Evolutionary conservation across 2,329 filamentous ascomycete genomes (phyloP), one percentile per base, ranked within the genome.

Genomic region (Colletotrichum somersetense): DNA sequence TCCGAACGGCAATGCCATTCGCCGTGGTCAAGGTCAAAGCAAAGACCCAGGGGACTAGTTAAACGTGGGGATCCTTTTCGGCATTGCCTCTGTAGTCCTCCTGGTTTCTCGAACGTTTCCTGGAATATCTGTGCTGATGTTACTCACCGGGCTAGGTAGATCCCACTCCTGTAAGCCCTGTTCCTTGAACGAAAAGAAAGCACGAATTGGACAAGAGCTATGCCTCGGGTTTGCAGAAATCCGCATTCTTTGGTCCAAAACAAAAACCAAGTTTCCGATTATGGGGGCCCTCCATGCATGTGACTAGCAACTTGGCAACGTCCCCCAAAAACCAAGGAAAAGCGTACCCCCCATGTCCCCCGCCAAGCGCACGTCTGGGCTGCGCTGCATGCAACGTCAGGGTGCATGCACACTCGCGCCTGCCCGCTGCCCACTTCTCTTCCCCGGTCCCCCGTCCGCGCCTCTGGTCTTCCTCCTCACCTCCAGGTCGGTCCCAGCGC

Each of bases 311-410:
- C 66, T 72, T 70, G 70, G 70, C 70, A 50, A 69, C 66, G 38
- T 56, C 56, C 69, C 56, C 69, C 69, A 69, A 72, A 70, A 70
- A 72, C 70, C 70, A 69, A 69, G 66, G 66, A 72, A 72, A 69
- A 48, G 61, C 59, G 66, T 66, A 58, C 26, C 42, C 35, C 55
- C 63, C 63, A 71, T 66, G 67, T 58, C 58, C 69, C 65, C 66
- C 66, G 55, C 70, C 55, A 70, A 65, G 55, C 44, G 70, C 70
- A 69, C 70, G 70, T 65, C 61, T 61, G 33, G 46, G 23, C 66
- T 65, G 66, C 30, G 30, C 30, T 30, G 30, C 30, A 30, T 30
- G 30, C 70, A 72, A 72, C 70, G 70, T 72, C 70, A 72, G 66
- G 59, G 69, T 72, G 65, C 69, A 72, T 72, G 69, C 30, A 52